Base-by-base conservation (phyloP, 495 filamentous ascomycete species). In the Xylaria curta region DNA sequence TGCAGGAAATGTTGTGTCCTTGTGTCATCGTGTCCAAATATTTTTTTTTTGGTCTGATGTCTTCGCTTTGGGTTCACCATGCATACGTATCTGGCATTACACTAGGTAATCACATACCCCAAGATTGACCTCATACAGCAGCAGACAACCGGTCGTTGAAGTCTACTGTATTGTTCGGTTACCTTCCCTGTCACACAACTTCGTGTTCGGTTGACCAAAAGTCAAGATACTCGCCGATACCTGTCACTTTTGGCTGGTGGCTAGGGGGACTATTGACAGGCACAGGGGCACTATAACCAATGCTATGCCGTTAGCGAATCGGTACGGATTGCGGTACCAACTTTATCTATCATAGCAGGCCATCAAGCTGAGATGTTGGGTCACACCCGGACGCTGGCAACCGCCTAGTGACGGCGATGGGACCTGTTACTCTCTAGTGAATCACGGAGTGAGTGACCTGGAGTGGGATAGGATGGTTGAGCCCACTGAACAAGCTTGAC, bases 351-450 rank as follows among this genome's bases (percentile, higher is more conserved):
- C 65, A 56, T 36, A 26, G 49, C 33, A 49, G 49, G 46, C 47
- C 65, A 33, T 44, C 47, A 56, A 67, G 47, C 49, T 67, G 65
- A 67, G 65, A 56, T 67, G 49, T 54, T 54, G 65, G 65, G 65
- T 67, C 65, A 67, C 65, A 67, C 56, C 49, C 65, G 66, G 40
- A 68, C 65, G 65, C 66, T 68, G 66, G 53, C 66, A 68, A 60
- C 65, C 53, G 66, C 38, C 66, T 54, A 33, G 66, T 58, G 66
- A 59, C 66, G 47, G 66, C 24, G 38, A 58, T 59, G 31, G 66
- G 53, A 8, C 66, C 38, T 46, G 53, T 60, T 68, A 60, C 66
- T 59, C 31, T 42, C 49, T 58, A 58, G 66, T 68, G 38, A 58
- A 42, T 68, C 36, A 58, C 53, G 44, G 5, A 65, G 21, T 13